Evolutionary conservation across 352 stramenopile species (phyloP).

Genomic region (Pythium brachiatum): DNA sequence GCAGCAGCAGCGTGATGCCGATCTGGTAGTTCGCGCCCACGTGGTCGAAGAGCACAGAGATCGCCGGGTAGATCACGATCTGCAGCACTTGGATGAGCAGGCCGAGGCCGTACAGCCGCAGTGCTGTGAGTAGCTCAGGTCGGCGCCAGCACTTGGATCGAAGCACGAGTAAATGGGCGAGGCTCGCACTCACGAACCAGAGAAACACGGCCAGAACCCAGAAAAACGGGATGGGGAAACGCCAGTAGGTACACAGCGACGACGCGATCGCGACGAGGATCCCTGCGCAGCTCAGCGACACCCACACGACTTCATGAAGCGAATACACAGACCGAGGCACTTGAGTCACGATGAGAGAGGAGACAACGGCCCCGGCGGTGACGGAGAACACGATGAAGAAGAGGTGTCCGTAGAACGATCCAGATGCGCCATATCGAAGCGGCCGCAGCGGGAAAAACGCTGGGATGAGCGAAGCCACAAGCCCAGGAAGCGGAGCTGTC

Average conservation of each 20-base stretch:
- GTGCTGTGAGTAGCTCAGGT: neutral
- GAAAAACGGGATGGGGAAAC: slow-evolving; percentile 8
- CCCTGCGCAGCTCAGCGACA: neutral
- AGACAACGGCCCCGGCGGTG: neutral
- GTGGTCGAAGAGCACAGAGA: slow-evolving; percentile 27
- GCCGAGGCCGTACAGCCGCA: neutral
- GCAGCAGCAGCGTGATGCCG: slow-evolving; percentile 18
- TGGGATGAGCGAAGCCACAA: neutral
- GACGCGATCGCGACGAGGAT: neutral
- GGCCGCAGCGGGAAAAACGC: neutral
- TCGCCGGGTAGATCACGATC: slow-evolving; percentile 22
- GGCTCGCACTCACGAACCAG: neutral
- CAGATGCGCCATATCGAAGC: neutral
- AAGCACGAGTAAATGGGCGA: slow-evolving; percentile 15
- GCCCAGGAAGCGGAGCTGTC: neutral
- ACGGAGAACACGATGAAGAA: slow-evolving; percentile 9
- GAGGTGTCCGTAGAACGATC: neutral
- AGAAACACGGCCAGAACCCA: slow-evolving; percentile 4
- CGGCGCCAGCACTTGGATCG: slow-evolving; percentile 9
- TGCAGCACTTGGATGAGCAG: slow-evolving; percentile 15
- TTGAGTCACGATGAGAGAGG: slow-evolving; percentile 9
- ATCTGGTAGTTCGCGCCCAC: slow-evolving; percentile 5
- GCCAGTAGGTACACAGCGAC: neutral
- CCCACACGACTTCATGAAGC: slow-evolving; percentile 6
- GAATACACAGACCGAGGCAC: slow-evolving; percentile 6